Percentiles rank a stretch among this genome's conserved stretches.
These are phyloP conservation scores for Calonectria pseudoturangicola DNA, from an alignment of 2,329 filamentous ascomycete species.

Conservation along the genomic window DNA sequence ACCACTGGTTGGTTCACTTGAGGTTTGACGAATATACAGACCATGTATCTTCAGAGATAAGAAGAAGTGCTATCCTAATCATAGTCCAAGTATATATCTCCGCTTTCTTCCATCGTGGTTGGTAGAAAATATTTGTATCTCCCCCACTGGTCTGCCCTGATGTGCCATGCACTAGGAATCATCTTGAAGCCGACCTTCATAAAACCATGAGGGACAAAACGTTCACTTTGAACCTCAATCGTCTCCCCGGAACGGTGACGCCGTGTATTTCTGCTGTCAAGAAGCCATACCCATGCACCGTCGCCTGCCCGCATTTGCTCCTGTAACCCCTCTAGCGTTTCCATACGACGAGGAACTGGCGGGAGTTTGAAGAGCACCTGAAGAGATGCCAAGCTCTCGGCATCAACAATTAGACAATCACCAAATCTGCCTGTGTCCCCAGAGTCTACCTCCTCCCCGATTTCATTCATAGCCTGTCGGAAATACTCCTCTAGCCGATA, in stretches of 20 bases:
- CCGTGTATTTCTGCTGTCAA: background rate
- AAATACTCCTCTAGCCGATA: background rate
- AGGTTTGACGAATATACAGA: background rate
- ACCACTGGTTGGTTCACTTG: slow-evolving; percentile 2
- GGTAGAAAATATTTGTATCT: background rate
- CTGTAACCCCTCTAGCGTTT: background rate
- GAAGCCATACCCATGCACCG: background rate
- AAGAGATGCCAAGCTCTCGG: background rate
- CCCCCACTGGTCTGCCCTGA: background rate
- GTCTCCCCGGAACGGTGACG: background rate
- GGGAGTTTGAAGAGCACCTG: background rate
- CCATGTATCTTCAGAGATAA: background rate
- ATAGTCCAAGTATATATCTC: background rate
- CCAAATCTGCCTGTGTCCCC: background rate
- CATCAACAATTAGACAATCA: background rate
- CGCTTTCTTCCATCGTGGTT: background rate
- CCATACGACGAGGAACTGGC: background rate
- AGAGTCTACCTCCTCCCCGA: background rate
- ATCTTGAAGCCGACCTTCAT: background rate
- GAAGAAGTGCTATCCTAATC: background rate
- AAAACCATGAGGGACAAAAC: background rate
- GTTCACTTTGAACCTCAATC: background rate
- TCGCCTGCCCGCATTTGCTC: background rate
- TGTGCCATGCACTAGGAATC: background rate
- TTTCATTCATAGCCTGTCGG: background rate